phyloP scores from a whole-genome alignment of 2,329 filamentous ascomycete species.

The Gaeumannomyces sp. region DNA sequence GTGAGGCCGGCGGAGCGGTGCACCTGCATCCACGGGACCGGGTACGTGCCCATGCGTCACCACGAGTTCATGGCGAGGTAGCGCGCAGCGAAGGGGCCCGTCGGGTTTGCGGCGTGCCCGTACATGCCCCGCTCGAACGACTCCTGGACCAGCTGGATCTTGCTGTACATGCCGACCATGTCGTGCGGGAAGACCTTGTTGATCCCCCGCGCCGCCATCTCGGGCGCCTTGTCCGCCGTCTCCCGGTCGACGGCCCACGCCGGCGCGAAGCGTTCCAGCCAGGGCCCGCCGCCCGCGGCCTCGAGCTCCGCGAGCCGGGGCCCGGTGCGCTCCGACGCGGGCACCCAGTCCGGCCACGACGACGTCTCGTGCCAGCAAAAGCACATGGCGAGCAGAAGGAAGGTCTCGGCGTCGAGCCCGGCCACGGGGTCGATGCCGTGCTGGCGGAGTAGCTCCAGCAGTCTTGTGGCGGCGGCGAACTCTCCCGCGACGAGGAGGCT shows the following conservation, averaged over 20 bases:
- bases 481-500: constrained; percentile 1
- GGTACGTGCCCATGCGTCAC: constrained; percentile 1
- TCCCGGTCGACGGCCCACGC: constrained; percentile 2
- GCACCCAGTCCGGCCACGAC: constrained; percentile 5
- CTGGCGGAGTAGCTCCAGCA: not conserved
- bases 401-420: not conserved
- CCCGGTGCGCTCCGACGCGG: not conserved
- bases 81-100: not conserved
- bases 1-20: not conserved
- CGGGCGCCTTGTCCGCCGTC: not conserved
- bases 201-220: not conserved
- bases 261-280: not conserved
- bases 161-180: not conserved
- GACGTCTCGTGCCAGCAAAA: constrained; percentile 6
- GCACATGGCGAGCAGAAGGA: constrained; percentile 2
- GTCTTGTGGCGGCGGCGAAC: not conserved
- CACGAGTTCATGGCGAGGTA: not conserved
- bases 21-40: constrained; percentile 1
- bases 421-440: not conserved
- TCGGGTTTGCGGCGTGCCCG: not conserved
- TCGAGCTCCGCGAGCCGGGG: not conserved
- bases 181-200: not conserved
- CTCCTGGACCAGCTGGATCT: not conserved
- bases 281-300: not conserved
- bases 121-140: not conserved